A percentile compares a stretch with the other conserved stretches of the same genome.
These are phyloP conservation scores for Ceratocystis albifundus DNA, from an alignment of 2,329 filamentous ascomycete genomes.

Conservation along the genomic window DNA sequence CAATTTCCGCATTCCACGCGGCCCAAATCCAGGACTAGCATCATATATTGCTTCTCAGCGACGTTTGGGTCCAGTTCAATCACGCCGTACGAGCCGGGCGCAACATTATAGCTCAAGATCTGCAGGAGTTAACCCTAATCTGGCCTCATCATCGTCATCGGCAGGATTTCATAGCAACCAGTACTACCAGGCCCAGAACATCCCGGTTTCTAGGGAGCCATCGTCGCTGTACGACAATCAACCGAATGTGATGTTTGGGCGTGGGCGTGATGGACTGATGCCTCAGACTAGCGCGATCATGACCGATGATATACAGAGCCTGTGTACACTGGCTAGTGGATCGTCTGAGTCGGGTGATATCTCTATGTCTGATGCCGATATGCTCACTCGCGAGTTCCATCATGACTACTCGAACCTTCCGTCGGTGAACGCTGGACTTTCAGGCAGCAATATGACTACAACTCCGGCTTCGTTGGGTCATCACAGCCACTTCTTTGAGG, in stretches of 20 bases:
- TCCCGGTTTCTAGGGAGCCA: background rate
- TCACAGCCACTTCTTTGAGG: conserved; percentile 9
- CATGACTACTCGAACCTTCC: conserved; percentile 22
- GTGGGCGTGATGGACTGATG: conserved; percentile 20
- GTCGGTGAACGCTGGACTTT: conserved; percentile 24
- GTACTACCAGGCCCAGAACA: conserved; percentile 8
- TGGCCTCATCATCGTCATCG: conserved; percentile 10
- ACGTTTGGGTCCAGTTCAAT: conserved; percentile 28
- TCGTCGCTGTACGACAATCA: conserved; percentile 23
- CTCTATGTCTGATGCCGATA: conserved; percentile 31
- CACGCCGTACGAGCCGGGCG: conserved; percentile 3
- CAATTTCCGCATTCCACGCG: conserved; percentile 32
- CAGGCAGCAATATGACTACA: conserved; percentile 22
- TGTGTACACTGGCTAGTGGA: conserved; percentile 30
- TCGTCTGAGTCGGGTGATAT: conserved; percentile 29
- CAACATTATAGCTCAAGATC: conserved; percentile 20
- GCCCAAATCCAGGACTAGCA: conserved; percentile 30
- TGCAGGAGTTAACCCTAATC: conserved; percentile 17
- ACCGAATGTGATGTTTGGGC: conserved; percentile 18
- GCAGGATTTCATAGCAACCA: conserved; percentile 3
- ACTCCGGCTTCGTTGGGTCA: background rate
- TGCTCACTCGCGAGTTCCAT: conserved; percentile 26
- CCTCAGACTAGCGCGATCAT: conserved; percentile 30
- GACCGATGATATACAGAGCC: conserved; percentile 31
- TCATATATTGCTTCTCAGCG: conserved; percentile 32